Evolutionary conservation across 2,329 filamentous ascomycete species (phyloP), one percentile per base, ranked within the genome.

Genomic region (Aspergillus pseudotamarii): DNA sequence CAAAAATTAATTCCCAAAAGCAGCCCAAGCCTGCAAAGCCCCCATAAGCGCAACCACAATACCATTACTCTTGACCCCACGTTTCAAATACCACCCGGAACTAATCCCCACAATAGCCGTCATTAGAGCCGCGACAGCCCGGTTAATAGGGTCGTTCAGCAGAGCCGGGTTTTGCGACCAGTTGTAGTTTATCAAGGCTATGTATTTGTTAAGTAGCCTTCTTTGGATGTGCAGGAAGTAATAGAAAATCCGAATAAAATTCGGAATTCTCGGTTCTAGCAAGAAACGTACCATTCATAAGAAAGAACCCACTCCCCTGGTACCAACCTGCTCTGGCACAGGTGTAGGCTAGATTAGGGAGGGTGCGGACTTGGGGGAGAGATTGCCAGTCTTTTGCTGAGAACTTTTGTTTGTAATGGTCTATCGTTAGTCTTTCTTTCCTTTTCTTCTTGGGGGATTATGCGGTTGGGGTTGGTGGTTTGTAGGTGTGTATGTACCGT

Each of bases 321-420:
- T 67, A 73, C 71, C 71, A 73, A 16, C 71, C 71, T 2, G 64
- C 69, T 11, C 60, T 66, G 23, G 66, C 68, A 45, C 71, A 68
- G 5, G 70, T 68, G 38, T 65, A 71, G 48, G 71, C 66, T 3
- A 71, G 64, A 53, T 50, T 66, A 11, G 70, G 71, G 4, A 73
- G 58, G 30, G 66, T 51, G 50, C 64, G 64, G 63, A 68, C 71
- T 38, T 69, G 63, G 16, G 64, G 64, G 16, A 61, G 59, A 1
- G 62, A 58, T 56, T 69, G 66, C 68, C 68, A 70, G 36, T 69
- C 66, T 57, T 63, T 64, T 64, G 45, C 62, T 45, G 64, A 59
- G 61, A 60, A 53, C 60, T 59, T 61, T 12, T 41, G 30, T 26
- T 26, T 28, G 16, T 11, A 12, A 34, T 34, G 3, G 10, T 32